Evolutionary conservation across 306 rosid species (phyloP).

Genomic region (Datisca glomerata): DNA sequence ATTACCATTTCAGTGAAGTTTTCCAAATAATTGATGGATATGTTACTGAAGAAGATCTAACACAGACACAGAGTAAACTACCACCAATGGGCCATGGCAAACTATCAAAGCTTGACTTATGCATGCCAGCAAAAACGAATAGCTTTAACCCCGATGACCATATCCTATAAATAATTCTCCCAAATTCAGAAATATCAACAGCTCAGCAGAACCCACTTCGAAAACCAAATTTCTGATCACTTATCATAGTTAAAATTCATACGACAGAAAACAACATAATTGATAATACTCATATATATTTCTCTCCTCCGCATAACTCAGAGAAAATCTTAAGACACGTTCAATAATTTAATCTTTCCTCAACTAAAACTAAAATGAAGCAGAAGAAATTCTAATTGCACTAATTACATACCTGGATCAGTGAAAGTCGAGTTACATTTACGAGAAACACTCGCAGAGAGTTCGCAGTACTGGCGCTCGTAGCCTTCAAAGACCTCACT

Average conservation of each 20-base stretch:
- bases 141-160: not conserved
- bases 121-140: no score
- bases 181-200: not conserved
- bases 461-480: slow-evolving; percentile 25
- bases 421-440: slow-evolving; percentile 11
- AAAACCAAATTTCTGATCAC: slow-evolving; percentile 1
- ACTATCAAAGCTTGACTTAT: no score
- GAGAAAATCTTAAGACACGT: not conserved
- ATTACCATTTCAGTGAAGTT: not conserved
- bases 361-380: not conserved
- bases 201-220: not conserved
- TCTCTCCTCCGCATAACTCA: slow-evolving; percentile 1
- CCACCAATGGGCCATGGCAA: no score
- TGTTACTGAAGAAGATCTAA: no score
- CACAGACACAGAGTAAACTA: no score
- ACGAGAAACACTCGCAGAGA: slow-evolving; percentile 14
- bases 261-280: not conserved
- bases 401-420: slow-evolving; percentile 8
- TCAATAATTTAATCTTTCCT: no score
- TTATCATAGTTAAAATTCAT: not conserved
- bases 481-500: slow-evolving; percentile 21
- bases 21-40: not conserved
- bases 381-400: not conserved
- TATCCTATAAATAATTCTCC: not conserved
- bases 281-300: not conserved